Evolutionary conservation across 257 asterid species (phyloP), one percentile per base, ranked within the genome.

Genomic region (Plantago major): DNA sequence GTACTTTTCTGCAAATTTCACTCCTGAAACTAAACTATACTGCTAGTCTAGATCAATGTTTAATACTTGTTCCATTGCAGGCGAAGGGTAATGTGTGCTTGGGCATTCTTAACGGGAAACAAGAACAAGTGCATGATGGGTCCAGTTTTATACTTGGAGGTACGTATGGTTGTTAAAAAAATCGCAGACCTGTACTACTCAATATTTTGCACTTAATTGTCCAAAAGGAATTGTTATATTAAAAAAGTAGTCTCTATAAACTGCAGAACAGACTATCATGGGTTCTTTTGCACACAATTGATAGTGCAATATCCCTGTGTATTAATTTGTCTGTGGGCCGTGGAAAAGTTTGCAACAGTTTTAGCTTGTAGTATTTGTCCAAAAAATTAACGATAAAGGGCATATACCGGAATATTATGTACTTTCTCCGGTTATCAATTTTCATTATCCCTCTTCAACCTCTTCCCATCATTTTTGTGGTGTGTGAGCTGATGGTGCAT

Each of bases 71-170:
- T 47, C 17, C 42, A 48, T 54, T 68, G 73, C 82, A 87, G 95
- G 72, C 75, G 37, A 80, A 61, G 50, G 93, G 95, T 10, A 80
- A 80, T 18, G 78, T 87, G 46, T 87, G 95, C 77, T 76, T 87
- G 73, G 95, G 95, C 65, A 80, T 87, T 43, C 81, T 87, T n/a
- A 82, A 87, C 49, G 93, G 86, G 65, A 73, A 81, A 62, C 57
- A 80, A 5, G 73, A 81, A 62, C 57, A 80, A 5, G 73, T 87
- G 12, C 83, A 76, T 22, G 86, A 82, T n/a, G 87, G 74, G 52
- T 78, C 88, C 18, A 71, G 77, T 45, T 59, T 82, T 58, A 82
- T 87, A 67, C 84, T 87, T 55, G 95, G 95, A 82, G 90, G 95
- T 84, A 84, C 47, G 78, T 13, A 33, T 4, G 14, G 0, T 26